Evolutionary conservation across 2,329 filamentous ascomycete species (phyloP).

Genomic region (Fusarium sp.): DNA sequence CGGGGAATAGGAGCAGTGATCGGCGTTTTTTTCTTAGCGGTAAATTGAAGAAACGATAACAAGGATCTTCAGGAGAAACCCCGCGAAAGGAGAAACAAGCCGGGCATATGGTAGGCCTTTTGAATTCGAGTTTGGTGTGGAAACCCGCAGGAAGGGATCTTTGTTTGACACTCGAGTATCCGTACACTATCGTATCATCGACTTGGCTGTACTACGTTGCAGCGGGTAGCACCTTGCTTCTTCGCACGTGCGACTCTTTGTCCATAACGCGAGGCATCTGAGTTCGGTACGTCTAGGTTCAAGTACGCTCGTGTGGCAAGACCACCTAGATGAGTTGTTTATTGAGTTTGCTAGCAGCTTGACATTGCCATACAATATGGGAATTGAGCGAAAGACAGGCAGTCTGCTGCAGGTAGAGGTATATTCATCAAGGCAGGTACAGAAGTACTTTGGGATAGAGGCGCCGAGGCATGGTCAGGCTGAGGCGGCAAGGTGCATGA

Average conservation of each 20-base stretch:
- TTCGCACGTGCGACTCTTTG: neutral
- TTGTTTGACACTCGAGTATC: neutral
- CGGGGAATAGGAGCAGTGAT: slow-evolving; percentile 20
- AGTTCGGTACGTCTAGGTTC: slow-evolving; percentile 9
- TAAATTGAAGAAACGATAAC: slow-evolving; percentile 8
- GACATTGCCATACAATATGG: neutral
- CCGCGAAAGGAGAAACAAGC: slow-evolving; percentile 14
- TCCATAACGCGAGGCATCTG: slow-evolving; percentile 6
- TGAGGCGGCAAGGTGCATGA: slow-evolving; percentile 14
- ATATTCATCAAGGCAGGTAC: neutral
- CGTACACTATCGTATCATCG: neutral
- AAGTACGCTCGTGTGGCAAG: slow-evolving; percentile 1
- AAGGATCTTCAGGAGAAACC: slow-evolving; percentile 24
- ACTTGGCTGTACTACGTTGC: neutral
- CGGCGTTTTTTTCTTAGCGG: slow-evolving; percentile 12
- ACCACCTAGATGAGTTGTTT: neutral
- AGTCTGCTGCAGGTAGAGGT: neutral
- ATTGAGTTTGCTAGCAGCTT: slow-evolving; percentile 1
- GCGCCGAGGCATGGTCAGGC: neutral
- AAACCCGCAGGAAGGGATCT: slow-evolving; percentile 13
- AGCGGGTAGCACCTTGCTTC: neutral
- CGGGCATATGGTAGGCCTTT: slow-evolving; percentile 4
- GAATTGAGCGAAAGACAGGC: slow-evolving; percentile 9
- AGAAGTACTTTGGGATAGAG: neutral
- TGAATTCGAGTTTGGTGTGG: slow-evolving; percentile 8